Base-by-base conservation (phyloP, 2,329 filamentous ascomycete species). In the Ophiostoma ulmi region DNA sequence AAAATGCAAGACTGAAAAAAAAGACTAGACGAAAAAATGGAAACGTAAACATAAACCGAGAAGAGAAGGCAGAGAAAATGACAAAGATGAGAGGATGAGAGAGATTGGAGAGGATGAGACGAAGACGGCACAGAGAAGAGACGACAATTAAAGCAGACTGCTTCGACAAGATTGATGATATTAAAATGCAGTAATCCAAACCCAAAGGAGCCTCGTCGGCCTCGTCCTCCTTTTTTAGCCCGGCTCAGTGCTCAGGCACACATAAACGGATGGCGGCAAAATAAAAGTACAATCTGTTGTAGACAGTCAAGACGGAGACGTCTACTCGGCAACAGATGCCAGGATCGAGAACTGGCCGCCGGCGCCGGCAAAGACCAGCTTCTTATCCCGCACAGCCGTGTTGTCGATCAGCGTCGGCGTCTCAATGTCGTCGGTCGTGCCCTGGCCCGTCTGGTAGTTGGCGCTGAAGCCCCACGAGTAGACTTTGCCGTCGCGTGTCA, bases 321-420 rank as follows among this genome's bases (percentile, higher is more conserved):
- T 20, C 48, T 69, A 66, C 67, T 78, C 77, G 35, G 80, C 75
- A 72, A 77, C 77, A 17, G 65, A 67, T 11, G 84, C 83, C n/a
- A 92, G 75, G 35, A 92, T 80, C 1, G 89, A 90, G 79, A 88
- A 97, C 77, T 97, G 94, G 5, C 93, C 93, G 74, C 94, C 94
- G n/a, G 90, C 90, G 63, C 91, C 92, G n/a, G 91, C 91, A 80
- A 86, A 92, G 44, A 88, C 84, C 63, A 97, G 84, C 79, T 89
- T 88, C 80, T 90, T 89, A 61, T 87, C 91, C 39, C 88, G 86
- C 38, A 95, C 87, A 61, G 93, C 93, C 14, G 89, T 91, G 81
- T 97, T 97, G 76, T 96, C 91, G 70, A 97, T 91, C 67, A 90
- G 76, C 0, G 91, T 95, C 0, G 94, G 92, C 35, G 87, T 84